Conservation (phyloP, 2,329 filamentous ascomycete species). For the Stagonosporopsis rhizophila region DNA sequence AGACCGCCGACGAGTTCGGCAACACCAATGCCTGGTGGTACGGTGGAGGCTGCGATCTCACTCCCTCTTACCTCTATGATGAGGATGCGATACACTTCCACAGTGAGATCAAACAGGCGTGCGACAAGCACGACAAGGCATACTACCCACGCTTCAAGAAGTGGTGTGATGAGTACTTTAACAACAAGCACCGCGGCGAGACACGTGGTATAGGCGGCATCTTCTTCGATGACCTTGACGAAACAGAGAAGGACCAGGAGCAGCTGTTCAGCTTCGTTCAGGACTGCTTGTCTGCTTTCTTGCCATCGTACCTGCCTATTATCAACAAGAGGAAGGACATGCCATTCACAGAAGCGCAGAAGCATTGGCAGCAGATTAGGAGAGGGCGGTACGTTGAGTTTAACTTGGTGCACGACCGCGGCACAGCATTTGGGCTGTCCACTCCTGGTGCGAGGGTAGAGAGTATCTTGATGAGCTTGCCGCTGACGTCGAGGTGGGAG, state of each 20-base stretch:
- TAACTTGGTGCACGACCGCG: constrained; percentile 95
- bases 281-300: constrained; percentile 83
- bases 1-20: constrained; percentile 86
- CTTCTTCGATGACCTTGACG: constrained; percentile 98
- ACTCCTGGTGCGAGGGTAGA: constrained; percentile 91
- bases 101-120: constrained; percentile 87
- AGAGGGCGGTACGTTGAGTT: constrained; percentile 98
- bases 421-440: constrained; percentile 91
- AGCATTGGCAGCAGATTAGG: constrained; percentile 95
- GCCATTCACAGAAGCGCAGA: constrained; percentile 84
- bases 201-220: constrained; percentile 90
- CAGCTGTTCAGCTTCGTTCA: constrained; percentile 89
- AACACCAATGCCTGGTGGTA: constrained; percentile 95
- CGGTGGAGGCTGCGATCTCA: constrained; percentile 92
- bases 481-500: constrained; percentile 89
- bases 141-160: constrained; percentile 97
- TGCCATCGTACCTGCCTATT: constrained; percentile 91
- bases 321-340: constrained; percentile 88
- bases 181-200: constrained; percentile 89
- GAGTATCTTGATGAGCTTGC: constrained; percentile 97
- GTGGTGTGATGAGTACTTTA: constrained; percentile 99
- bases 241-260: constrained; percentile 83
- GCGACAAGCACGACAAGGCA: constrained; percentile 87
- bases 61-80: constrained; percentile 92
- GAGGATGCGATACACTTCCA: constrained; percentile 98